A percentile compares a stretch with the other conserved stretches of the same genome.
Evolutionary conservation across 495 filamentous ascomycete species (phyloP).

Genomic region (Penicillium riverlandense): DNA sequence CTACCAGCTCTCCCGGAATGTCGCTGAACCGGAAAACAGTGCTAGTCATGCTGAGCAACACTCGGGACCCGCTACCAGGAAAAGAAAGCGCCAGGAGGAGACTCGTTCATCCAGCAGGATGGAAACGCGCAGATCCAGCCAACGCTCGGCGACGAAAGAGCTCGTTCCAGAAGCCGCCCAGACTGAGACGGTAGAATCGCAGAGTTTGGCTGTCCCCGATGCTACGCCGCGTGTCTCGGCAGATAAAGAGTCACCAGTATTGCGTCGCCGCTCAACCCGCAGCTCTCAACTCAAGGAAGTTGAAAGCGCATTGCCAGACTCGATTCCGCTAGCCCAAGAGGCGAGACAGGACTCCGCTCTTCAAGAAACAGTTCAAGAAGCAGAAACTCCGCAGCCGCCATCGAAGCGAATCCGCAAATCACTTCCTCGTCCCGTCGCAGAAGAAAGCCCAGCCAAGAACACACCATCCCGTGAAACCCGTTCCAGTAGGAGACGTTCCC

Average conservation of each 20-base stretch:
- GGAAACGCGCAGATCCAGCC: constrained; percentile 26
- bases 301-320: not conserved
- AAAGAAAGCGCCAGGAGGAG: constrained; percentile 31
- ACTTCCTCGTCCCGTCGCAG: constrained; percentile 10
- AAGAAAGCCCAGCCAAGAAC: constrained; percentile 4
- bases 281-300: constrained; percentile 13
- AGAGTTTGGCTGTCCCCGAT: constrained; percentile 5
- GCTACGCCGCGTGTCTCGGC: constrained; percentile 2
- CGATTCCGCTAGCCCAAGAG: constrained; percentile 1
- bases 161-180: constrained; percentile 1
- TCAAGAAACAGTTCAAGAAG: not conserved
- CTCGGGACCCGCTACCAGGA: constrained; percentile 16
- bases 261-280: constrained; percentile 17
- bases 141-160: constrained; percentile 16
- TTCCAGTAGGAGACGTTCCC: constrained; percentile 15
- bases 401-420: constrained; percentile 19
- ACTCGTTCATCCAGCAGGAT: constrained; percentile 4
- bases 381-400: constrained; percentile 4
- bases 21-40: constrained; percentile 4
- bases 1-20: constrained; percentile 28
- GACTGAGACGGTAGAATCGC: constrained; percentile 9
- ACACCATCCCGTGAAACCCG: constrained; percentile 8
- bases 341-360: constrained; percentile 4
- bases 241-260: constrained; percentile 8
- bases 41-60: not conserved